Evolutionary conservation across 257 asterid genomes (phyloP).

Genomic region (Thymus quinquecostatus): DNA sequence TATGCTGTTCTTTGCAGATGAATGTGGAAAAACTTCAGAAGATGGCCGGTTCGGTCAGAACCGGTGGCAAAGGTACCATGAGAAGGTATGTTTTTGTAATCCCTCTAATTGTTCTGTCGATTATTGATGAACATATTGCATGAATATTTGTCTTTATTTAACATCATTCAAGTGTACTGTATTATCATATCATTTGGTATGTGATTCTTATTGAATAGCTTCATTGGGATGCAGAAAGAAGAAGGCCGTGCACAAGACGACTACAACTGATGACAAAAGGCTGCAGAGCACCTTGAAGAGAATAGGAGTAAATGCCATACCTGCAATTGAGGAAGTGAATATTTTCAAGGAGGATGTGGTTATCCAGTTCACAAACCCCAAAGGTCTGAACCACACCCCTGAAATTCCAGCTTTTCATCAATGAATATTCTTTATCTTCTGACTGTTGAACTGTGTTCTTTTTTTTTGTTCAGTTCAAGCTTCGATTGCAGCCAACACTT

Average conservation of each 20-base stretch:
- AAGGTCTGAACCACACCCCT: constrained; percentile 41
- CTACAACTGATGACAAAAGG: constrained; percentile 73
- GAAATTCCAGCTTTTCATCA: not conserved
- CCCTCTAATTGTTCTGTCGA: not conserved
- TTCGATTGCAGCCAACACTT: constrained; percentile 73
- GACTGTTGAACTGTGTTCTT: not conserved
- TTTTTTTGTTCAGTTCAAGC: constrained; percentile 60
- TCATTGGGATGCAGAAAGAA: constrained; percentile 51
- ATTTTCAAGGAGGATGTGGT: constrained; percentile 77
- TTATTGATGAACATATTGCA: not conserved
- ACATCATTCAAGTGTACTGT: not conserved
- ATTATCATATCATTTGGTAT: not conserved
- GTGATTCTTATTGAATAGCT: constrained; percentile 11
- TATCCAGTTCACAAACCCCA: constrained; percentile 65
- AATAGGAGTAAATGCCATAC: constrained; percentile 72
- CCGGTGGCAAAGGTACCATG: constrained; percentile 80
- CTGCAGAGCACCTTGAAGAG: constrained; percentile 79
- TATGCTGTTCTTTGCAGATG: constrained; percentile 49
- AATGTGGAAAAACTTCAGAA: constrained; percentile 69
- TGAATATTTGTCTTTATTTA: not conserved
- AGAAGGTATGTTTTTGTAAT: constrained; percentile 50
- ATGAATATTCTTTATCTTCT: not conserved
- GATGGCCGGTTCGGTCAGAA: constrained; percentile 80
- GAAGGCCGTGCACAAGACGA: constrained; percentile 81
- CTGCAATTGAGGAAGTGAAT: constrained; percentile 76